Percentiles rank a stretch among this genome's conserved stretches.
Evolutionary conservation across 139 green algal species (phyloP).

Genomic region (Chlorella sorokiniana): DNA sequence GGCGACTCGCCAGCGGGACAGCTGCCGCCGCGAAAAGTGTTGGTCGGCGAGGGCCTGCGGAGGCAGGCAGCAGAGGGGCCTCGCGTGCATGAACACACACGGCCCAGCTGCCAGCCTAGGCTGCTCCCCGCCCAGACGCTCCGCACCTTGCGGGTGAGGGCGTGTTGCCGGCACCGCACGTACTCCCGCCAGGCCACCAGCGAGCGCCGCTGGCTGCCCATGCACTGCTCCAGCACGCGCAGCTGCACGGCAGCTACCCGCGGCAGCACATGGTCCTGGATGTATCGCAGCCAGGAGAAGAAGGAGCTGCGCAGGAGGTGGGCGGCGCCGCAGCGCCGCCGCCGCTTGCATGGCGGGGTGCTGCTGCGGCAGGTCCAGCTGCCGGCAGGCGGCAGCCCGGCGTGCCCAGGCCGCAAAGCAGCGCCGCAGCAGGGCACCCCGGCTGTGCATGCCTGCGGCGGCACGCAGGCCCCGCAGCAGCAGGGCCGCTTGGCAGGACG

Average conservation of each 20-base stretch:
- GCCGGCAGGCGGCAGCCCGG: neutral
- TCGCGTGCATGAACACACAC: too few species aligned
- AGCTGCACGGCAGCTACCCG: constrained; percentile 4
- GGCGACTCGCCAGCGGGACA: neutral
- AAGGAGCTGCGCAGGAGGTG: constrained; percentile 2
- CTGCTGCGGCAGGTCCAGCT: constrained; percentile 17
- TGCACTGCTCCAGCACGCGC: constrained; percentile 1
- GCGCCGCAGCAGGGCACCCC: neutral
- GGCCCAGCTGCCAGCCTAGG: too few species aligned
- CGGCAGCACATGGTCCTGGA: neutral
- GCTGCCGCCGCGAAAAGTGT: neutral
- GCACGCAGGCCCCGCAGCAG: constrained; percentile 2
- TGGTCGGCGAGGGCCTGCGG: neutral
- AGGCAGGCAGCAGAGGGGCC: neutral
- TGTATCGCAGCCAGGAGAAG: constrained; percentile 4
- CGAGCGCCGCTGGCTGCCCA: constrained; percentile 18
- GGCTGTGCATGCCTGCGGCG: neutral
- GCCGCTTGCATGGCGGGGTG: constrained; percentile 6
- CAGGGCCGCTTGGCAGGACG: neutral
- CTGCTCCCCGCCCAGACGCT: neutral
- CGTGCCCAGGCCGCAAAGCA: neutral
- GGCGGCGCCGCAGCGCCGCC: neutral
- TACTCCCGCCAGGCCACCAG: constrained; percentile 16
- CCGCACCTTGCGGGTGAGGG: neutral
- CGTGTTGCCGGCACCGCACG: neutral